Base-by-base conservation (phyloP, 805 yeast species). In the Kluyveromyces starmeri region DNA sequence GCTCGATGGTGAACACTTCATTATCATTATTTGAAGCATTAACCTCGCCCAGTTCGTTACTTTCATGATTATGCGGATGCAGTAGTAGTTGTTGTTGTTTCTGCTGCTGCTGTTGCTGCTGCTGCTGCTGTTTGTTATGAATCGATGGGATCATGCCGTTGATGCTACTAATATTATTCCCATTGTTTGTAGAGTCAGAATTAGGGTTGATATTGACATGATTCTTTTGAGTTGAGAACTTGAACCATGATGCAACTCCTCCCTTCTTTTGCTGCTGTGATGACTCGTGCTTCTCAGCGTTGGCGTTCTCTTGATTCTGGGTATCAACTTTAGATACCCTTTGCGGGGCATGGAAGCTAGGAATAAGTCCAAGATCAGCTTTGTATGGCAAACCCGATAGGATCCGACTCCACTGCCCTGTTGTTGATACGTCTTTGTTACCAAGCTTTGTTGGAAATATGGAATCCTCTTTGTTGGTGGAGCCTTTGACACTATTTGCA, bases 211-310 rank as follows among this genome's bases (percentile, higher is more conserved):
- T 26, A 13, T 16, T 26, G 12, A 14, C 28, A 13, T 26, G 17
- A 13, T 30, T 30, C 16, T 20, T 30, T 4, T 19, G 23, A n/a
- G 33, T 30, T 7, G 26, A 20, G 16, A 30, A 30, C n/a, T 30
- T 30, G 18, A 30, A 30, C 33, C 33, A 30, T 20, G 33, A 30
- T 9, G 33, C 33, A 12, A 30, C 33, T 10, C 26, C 25, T 20
- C 25, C 25, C 17, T n/a, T 21, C 17, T 14, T 20, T 12, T 6
- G 6, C 13, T 30, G 26, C 13, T 30, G 23, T 4, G 5, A 18
- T 27, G 20, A 9, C 15, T 7, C 13, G 15, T 12, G 20, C 13
- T 8, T 3, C 10, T 20, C 19, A 4, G n/a, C 15, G 5, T 10
- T n/a, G 7, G 18, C 17, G 13, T 23, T 10, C 26, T n/a, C 13